Percentiles rank a stretch among this genome's conserved stretches.
phyloP scores from a whole-genome alignment of 2,329 filamentous ascomycete genomes.

The Penicillium carneum region DNA sequence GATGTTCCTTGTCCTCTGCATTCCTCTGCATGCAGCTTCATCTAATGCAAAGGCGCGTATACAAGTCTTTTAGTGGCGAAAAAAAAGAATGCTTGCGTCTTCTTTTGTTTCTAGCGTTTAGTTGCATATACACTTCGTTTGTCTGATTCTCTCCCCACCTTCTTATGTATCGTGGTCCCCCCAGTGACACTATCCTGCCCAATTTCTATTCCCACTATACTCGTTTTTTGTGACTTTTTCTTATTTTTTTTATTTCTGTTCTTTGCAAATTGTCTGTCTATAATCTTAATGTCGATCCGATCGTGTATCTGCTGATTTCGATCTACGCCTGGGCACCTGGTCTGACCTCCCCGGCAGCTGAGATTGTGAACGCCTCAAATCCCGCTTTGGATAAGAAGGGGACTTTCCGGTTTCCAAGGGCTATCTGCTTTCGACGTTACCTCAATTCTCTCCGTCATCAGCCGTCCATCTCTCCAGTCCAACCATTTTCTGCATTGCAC shows the following conservation, averaged over 20 bases:
- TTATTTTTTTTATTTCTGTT: constrained; percentile 14
- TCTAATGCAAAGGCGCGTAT: neutral
- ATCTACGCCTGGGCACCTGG: constrained; percentile 10
- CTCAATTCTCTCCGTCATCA: constrained; percentile 1
- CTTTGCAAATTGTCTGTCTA: constrained; percentile 9
- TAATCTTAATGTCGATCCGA: constrained; percentile 22
- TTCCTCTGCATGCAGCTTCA: constrained; percentile 19
- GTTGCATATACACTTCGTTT: constrained; percentile 19
- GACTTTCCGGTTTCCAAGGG: neutral
- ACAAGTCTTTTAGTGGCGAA: constrained; percentile 31
- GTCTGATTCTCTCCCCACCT: constrained; percentile 24
- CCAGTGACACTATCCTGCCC: constrained; percentile 11
- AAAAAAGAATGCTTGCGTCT: constrained; percentile 32
- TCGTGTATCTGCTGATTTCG: neutral
- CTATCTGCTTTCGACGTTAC: constrained; percentile 25
- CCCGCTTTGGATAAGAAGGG: constrained; percentile 9
- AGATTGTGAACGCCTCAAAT: constrained; percentile 9
- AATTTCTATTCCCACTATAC: constrained; percentile 13
- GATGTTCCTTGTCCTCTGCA: constrained; percentile 12
- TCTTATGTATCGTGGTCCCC: constrained; percentile 37
- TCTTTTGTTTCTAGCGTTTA: constrained; percentile 19
- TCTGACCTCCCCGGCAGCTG: neutral
- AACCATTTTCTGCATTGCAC: constrained; percentile 28
- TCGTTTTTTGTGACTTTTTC: constrained; percentile 17
- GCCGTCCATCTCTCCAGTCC: constrained; percentile 28